A percentile compares a stretch with the other conserved stretches of the same genome.
These are phyloP conservation scores for Uronychia binucleata DNA, from an alignment of 73 alveolate genomes.

Conservation along the genomic window DNA sequence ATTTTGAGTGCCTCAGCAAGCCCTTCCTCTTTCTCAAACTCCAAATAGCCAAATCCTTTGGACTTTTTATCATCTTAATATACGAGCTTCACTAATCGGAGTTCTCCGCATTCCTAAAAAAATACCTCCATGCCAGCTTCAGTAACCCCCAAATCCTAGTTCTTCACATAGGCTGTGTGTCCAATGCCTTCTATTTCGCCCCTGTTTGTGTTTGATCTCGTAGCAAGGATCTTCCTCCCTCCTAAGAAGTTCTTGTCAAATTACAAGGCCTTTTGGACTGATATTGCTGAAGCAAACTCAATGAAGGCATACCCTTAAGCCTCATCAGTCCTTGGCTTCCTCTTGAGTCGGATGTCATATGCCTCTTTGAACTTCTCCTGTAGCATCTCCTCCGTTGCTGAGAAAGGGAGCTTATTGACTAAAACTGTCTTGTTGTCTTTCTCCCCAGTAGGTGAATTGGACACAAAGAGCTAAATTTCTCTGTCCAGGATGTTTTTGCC, in stretches of 20 bases:
- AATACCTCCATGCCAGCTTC: constrained; percentile 66
- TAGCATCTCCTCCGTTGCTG: constrained; percentile 32
- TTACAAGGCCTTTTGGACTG: constrained; percentile 1
- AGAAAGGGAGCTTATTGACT: constrained; percentile 21
- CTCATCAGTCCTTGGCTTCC: constrained; percentile 1
- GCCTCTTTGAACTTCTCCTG: constrained; percentile 37
- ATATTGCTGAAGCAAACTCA: not conserved
- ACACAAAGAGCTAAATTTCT: constrained; percentile 2
- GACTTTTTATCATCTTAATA: constrained; percentile 72
- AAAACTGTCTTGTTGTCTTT: constrained; percentile 26
- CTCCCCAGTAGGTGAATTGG: constrained; percentile 47
- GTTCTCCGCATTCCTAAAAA: constrained; percentile 68
- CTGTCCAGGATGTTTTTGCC: constrained; percentile 10
- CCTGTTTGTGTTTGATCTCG: not conserved
- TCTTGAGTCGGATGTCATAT: constrained; percentile 20
- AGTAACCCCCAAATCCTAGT: constrained; percentile 43
- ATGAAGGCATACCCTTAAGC: constrained; percentile 35
- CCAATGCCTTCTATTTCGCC: constrained; percentile 28
- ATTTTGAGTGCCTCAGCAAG: constrained; percentile 75
- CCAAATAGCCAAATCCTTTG: constrained; percentile 84
- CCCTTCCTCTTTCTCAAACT: constrained; percentile 65
- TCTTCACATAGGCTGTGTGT: constrained; percentile 22
- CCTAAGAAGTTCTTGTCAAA: constrained; percentile 19
- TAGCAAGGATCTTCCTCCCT: constrained; percentile 19
- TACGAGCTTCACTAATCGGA: constrained; percentile 60